Base-by-base conservation (phyloP, 1,284 basidiomycete species). In the Cystobasidium pallidum region DNA sequence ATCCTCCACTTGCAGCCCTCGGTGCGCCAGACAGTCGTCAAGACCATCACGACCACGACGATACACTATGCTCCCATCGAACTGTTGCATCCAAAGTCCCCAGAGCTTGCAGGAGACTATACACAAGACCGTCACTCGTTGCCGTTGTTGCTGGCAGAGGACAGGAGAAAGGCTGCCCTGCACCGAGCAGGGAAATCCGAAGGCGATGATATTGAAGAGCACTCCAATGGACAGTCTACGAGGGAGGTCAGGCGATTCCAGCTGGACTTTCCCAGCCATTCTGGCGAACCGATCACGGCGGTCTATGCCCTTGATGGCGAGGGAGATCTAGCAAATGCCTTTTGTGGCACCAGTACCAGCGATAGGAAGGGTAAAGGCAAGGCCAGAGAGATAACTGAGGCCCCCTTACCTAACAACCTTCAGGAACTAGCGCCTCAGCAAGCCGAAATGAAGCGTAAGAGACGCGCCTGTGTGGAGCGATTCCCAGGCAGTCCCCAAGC, bases 21-120 rank as follows among this genome's bases (percentile, higher is more conserved):
- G 1, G 75, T 73, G 0, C 77, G 77, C 1, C 76, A 75, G 24
- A 76, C 74, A 0, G 75, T 77, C 49, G 75, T 75, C 15, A 78
- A 78, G 3, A 80, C 78, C 2, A 79, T 78, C 10, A 80, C 78
- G 4, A 75, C 75, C 13, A 76, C 77, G 7, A 79, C 76, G 0
- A 75, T 79, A 34, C 68, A 74, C 64, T 80, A 78, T 66, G 77
- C 79, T 8, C 79, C 79, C 19, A 71, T 79, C 49, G 66, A 72
- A 17, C 55, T 80, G 6, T 78, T 77, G 1, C 67, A 71, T n/a
- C 66, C 77, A 26, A 13, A 36, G 43, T 49, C 49, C 13, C 57
- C 59, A 41, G 58, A 74, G 59, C 64, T 62, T 24, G 36, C n/a
- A 24, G 55, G 52, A 34, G 57, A 70, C 43, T 51, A 74, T 30